These are phyloP conservation scores for Teunomyces funiuensis DNA, from an alignment of 805 yeast species.

Conservation along the genomic window DNA sequence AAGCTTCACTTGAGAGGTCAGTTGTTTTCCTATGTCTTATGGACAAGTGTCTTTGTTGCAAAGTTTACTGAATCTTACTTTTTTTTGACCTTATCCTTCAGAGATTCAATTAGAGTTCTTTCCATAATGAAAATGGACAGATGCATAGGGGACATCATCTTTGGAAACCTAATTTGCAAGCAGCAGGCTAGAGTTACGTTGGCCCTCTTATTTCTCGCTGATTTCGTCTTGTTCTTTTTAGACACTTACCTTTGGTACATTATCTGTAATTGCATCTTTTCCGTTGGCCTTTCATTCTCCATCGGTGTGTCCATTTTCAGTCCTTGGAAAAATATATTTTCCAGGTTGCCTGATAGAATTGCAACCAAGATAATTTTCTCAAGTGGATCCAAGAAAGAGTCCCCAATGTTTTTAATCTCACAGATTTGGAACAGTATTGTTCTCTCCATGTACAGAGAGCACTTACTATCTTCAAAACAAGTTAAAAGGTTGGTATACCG, in stretches of 20 bases:
- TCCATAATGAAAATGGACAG: conserved; percentile 26
- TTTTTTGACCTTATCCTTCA: conserved; percentile 34
- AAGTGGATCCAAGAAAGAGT: conserved; percentile 9
- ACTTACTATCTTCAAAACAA: conserved; percentile 39
- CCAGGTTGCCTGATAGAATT: conserved; percentile 36
- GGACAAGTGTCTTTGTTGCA: conserved; percentile 33
- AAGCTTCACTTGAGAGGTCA: conserved; percentile 20
- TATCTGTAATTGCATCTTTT: conserved; percentile 35
- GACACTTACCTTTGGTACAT: conserved; percentile 44
- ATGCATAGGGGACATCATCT: conserved; percentile 27
- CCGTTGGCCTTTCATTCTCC: conserved; percentile 31
- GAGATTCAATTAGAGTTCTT: conserved; percentile 33
- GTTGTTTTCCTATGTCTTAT: conserved; percentile 24
- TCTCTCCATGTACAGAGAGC: conserved; percentile 33
- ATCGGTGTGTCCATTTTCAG: conserved; percentile 35
- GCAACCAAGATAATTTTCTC: conserved; percentile 24
- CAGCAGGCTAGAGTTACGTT: conserved; percentile 29
- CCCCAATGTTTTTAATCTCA: conserved; percentile 10
- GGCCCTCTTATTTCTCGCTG: conserved; percentile 23
- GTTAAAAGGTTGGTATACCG: conserved; percentile 34
- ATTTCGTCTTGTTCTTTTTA: conserved; percentile 35
- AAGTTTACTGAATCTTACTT: conserved; percentile 38
- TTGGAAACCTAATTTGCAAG: conserved; percentile 24
- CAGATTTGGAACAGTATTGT: conserved; percentile 21
- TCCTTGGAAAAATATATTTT: conserved; percentile 39